A percentile compares a stretch with the other conserved stretches of the same genome.
These are phyloP conservation scores for Pyrenopolyporus hunteri DNA, from an alignment of 495 filamentous ascomycete genomes.

Conservation along the genomic window DNA sequence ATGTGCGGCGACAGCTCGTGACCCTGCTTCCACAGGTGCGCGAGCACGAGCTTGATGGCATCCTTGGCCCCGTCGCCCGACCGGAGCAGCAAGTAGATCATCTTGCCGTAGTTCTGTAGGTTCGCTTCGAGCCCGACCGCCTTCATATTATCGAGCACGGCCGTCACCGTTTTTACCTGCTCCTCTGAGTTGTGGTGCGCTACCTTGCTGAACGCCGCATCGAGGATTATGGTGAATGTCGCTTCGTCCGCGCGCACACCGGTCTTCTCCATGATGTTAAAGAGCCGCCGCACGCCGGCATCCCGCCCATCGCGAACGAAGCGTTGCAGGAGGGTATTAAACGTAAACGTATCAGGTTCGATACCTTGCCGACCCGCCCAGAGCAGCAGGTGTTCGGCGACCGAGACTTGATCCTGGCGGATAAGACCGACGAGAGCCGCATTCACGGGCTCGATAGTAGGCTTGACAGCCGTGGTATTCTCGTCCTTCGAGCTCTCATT, in stretches of 20 bases:
- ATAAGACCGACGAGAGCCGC: constrained; percentile 57
- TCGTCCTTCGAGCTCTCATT: constrained; percentile 42
- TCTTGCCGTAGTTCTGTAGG: constrained; percentile 62
- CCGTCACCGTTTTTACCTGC: constrained; percentile 42
- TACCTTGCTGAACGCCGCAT: constrained; percentile 42
- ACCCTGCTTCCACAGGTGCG: constrained; percentile 59
- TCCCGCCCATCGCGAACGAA: constrained; percentile 54
- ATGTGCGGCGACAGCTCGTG: constrained; percentile 63
- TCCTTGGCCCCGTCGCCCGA: constrained; percentile 47
- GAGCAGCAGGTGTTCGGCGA: constrained; percentile 56
- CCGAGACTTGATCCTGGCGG: constrained; percentile 39
- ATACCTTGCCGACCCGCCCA: constrained; percentile 66
- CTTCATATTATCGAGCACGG: constrained; percentile 61
- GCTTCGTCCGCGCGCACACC: constrained; percentile 45
- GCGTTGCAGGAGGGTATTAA: constrained; percentile 68
- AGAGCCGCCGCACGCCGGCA: constrained; percentile 47
- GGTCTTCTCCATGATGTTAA: constrained; percentile 48
- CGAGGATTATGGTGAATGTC: constrained; percentile 53
- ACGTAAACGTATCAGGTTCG: constrained; percentile 65
- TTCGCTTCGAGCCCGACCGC: constrained; percentile 59
- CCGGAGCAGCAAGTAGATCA: constrained; percentile 66
- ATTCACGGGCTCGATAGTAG: constrained; percentile 67
- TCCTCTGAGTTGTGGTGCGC: constrained; percentile 30
- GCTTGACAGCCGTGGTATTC: constrained; percentile 52
- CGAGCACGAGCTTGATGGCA: constrained; percentile 64